Evolutionary conservation across 352 stramenopile species (phyloP), one percentile per base, ranked within the genome.

Genomic region (Phytophthora uliginosa): DNA sequence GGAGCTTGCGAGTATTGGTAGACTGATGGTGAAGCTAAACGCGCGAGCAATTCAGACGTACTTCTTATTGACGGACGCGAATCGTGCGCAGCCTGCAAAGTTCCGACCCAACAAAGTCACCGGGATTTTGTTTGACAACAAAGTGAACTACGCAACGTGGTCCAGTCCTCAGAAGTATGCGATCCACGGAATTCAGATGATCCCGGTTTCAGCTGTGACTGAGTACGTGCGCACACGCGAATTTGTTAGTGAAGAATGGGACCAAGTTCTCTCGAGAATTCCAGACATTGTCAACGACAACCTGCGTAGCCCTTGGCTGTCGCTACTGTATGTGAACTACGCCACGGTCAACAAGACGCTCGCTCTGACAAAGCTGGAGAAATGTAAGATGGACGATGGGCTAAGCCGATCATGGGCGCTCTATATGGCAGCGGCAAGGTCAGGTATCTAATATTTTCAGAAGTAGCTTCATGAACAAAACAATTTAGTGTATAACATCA

Each of bases 181-280:
- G 22, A 90, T 90, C 69, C 83, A 90, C 60, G 83, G 83, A 40
- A 90, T 90, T 53, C 83, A 91, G 63, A 91, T 91, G 83, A 83
- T 90, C 48, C 83, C 75, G 7, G 73, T 88, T 15, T 83, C 80
- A 15, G 73, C 82, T 9, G 71, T 87, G 58, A 72, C 81, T 0
- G 80, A 86, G 28, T 76, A 76, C 34, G 79, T 87, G 26, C 78
- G 82, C 45, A 70, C 76, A 7, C 42, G 22, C 5, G 45, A 59
- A 15, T 90, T 90, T 55, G 78, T 88, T 5, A 24, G 13, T 4
- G 48, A 83, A 50, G 75, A 82, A 57, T 82, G 77, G 80, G 54
- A 72, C 36, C 55, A 75, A 10, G 52, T 88, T 10, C 55, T 85
- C 22, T 62, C 65, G 8, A 74, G 71, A 31, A 55, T 71, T 3